A percentile compares a stretch with the other conserved stretches of the same genome.
phyloP scores from a whole-genome alignment of 2,329 filamentous ascomycete species.

The Colletotrichum sp. region DNA sequence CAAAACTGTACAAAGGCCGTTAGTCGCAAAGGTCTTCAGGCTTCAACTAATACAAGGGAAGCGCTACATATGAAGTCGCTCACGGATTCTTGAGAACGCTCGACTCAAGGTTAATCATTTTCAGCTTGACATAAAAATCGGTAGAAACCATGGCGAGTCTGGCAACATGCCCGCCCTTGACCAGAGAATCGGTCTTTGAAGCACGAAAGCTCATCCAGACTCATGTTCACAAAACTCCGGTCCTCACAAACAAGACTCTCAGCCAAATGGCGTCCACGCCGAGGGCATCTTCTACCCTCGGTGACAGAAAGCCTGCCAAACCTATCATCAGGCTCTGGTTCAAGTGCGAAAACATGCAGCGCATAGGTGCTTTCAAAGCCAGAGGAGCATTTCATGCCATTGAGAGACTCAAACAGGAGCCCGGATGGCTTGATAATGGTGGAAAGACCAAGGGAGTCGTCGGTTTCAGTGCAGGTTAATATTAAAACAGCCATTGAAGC shows the following conservation, averaged over 20 bases:
- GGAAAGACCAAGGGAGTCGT: constrained; percentile 74
- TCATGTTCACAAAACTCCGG: constrained; percentile 83
- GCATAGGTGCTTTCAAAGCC: constrained; percentile 90
- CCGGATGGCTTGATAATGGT: constrained; percentile 64
- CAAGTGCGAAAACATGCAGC: constrained; percentile 95
- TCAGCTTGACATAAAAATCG: neutral
- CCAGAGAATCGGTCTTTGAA: constrained; percentile 70
- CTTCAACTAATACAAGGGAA: neutral
- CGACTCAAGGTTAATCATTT: neutral
- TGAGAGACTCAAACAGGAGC: constrained; percentile 67
- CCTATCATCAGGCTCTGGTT: constrained; percentile 82
- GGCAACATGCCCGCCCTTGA: constrained; percentile 67
- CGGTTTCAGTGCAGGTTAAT: constrained; percentile 84
- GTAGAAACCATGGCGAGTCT: constrained; percentile 56
- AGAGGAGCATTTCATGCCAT: constrained; percentile 90
- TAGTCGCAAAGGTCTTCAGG: neutral
- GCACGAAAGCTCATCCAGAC: constrained; percentile 77
- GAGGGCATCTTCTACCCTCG: constrained; percentile 55
- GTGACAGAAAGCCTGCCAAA: constrained; percentile 58
- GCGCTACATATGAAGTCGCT: neutral
- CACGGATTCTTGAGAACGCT: neutral
- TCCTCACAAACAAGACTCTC: constrained; percentile 80
- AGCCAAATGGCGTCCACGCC: constrained; percentile 77
- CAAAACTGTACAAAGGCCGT: neutral
- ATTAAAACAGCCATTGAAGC: neutral